A percentile compares a stretch with the other conserved stretches of the same genome.
These are phyloP conservation scores for Articulospora tetracladia DNA, from an alignment of 495 filamentous ascomycete genomes.

Conservation along the genomic window DNA sequence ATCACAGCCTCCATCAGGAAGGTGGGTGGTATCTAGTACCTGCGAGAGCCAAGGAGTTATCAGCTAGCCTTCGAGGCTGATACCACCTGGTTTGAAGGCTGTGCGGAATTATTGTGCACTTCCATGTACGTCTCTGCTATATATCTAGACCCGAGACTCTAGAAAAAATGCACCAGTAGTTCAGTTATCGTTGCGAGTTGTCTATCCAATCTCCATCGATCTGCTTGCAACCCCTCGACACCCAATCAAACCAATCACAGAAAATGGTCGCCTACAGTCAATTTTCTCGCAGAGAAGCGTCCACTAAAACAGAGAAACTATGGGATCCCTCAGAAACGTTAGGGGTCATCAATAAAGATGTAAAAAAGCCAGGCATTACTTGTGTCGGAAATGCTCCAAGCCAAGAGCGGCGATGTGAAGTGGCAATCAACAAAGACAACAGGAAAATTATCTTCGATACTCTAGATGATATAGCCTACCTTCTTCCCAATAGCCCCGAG, in stretches of 20 bases:
- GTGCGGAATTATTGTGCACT: not conserved
- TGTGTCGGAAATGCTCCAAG: constrained; percentile 18
- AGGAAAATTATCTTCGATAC: not conserved
- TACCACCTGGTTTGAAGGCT: no score
- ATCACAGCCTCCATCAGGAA: no score
- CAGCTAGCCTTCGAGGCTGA: no score
- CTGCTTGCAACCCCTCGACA: not conserved
- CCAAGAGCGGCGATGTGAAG: constrained; percentile 15
- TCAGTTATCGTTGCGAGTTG: not conserved
- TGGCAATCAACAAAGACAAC: constrained; percentile 13
- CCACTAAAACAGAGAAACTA: constrained; percentile 8
- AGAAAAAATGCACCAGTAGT: not conserved
- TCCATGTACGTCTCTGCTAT: not conserved
- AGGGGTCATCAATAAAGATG: constrained; percentile 15
- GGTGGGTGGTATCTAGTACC: no score
- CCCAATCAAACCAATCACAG: not conserved
- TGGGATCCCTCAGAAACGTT: constrained; percentile 17
- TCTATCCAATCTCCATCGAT: not conserved
- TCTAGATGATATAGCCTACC: constrained; percentile 14
- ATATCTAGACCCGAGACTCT: not conserved
- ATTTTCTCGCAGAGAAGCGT: constrained; percentile 1
- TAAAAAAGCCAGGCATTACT: constrained; percentile 4
- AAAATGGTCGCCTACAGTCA: constrained; percentile 9
- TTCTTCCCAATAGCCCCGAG: constrained; percentile 6
- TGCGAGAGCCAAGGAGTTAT: no score